A percentile compares a stretch with the other conserved stretches of the same genome.
Conservation (phyloP, 495 filamentous ascomycete species). For the Penicillium soppii region DNA sequence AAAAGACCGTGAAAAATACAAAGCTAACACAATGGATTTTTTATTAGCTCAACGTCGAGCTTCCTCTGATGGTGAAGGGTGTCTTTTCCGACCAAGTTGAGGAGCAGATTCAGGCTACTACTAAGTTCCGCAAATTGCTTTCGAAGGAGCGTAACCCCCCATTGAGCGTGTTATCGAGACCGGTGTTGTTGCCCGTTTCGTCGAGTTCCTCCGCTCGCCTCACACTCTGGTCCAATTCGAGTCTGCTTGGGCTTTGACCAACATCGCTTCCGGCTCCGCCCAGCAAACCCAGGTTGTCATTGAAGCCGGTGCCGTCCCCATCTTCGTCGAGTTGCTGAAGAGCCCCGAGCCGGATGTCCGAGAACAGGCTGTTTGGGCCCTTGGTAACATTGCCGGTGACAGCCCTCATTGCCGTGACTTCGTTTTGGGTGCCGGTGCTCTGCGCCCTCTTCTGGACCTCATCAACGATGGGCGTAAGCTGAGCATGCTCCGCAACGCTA, state of each 20-base stretch:
- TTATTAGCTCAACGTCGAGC: conserved; percentile 95
- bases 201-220: conserved; percentile 96
- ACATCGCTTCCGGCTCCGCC: conserved; percentile 97
- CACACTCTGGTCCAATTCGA: conserved; percentile 99
- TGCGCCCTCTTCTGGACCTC: conserved; percentile 82
- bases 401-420: conserved; percentile 97
- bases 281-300: conserved; percentile 99
- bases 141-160: conserved; percentile 99
- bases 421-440: conserved; percentile 83
- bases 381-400: conserved; percentile 99
- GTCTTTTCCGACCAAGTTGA: conserved; percentile 99
- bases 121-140: conserved; percentile 95
- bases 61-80: conserved; percentile 95
- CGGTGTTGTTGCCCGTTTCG: conserved; percentile 94
- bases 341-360: conserved; percentile 98
- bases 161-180: conserved; percentile 99
- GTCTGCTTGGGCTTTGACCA: conserved; percentile 98
- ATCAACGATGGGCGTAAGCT: conserved; percentile 98
- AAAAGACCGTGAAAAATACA: conserved; percentile 3
- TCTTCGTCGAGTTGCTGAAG: conserved; percentile 92
- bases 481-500: conserved; percentile 98
- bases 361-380: conserved; percentile 98
- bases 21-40: conserved; percentile 40
- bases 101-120: conserved; percentile 96
- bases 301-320: conserved; percentile 95